Conservation (phyloP, 176 grass and related monocot species). For the Avena insularis region DNA sequence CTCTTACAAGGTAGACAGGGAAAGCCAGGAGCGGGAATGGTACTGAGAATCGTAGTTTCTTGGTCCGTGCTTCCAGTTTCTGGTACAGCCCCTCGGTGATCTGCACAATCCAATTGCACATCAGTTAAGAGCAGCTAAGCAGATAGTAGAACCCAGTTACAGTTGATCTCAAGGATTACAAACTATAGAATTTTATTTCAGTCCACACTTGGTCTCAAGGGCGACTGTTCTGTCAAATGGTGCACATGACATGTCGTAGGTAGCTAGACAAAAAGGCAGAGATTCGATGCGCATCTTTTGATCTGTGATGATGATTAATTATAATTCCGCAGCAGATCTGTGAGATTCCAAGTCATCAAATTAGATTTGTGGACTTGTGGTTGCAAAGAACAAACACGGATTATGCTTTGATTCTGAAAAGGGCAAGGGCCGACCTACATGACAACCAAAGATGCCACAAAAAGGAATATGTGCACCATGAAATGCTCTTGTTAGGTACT, state of each 20-base stretch:
- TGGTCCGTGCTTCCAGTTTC: constrained; percentile 44
- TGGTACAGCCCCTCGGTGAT: constrained; percentile 71
- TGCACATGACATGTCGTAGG: background rate
- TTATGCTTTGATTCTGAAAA: constrained; percentile 20
- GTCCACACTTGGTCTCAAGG: background rate
- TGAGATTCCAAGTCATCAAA: background rate
- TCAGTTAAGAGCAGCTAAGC: background rate
- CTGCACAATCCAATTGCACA: constrained; percentile 43
- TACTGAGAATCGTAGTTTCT: constrained; percentile 63
- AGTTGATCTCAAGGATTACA: background rate
- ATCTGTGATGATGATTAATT: background rate
- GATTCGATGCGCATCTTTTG: constrained; percentile 29
- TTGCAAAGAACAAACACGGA: background rate
- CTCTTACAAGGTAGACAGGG: constrained; percentile 77
- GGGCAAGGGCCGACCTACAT: constrained; percentile 8
- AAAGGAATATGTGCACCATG: constrained; percentile 12
- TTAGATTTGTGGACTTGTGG: background rate
- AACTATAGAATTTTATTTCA: background rate
- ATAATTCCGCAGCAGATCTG: constrained; percentile 7
- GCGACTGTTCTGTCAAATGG: background rate
- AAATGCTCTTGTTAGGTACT: constrained; percentile 1
- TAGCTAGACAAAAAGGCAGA: background rate
- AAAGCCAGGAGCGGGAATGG: constrained; percentile 80
- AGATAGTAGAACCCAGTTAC: background rate
- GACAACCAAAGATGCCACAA: constrained; percentile 21